Base-by-base conservation (phyloP, 805 yeast genomes). In the Suhomyces tanzawaensis region DNA sequence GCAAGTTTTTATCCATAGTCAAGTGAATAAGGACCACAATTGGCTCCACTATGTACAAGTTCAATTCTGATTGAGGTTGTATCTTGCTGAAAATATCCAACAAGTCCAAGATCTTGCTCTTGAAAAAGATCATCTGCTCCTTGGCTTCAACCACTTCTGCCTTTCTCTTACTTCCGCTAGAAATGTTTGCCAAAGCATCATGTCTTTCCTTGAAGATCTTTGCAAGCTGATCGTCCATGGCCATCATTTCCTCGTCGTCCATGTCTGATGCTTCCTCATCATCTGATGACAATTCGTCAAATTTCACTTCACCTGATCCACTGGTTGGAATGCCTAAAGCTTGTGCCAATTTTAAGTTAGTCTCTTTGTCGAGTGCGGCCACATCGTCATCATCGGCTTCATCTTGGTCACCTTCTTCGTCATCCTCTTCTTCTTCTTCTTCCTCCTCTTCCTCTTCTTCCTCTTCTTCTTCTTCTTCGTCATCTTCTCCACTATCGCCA, bases 221-320 rank as follows among this genome's bases (percentile, higher is more conserved):
- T 0, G 96, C 77, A 21, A 91, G 66, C 44, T 88, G 93, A 16
- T 74, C 85, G 56, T 91, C 98, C 51, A 91, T 76, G 15, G 90
- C 95, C 82, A 89, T 80, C 98, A 91, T 91, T 57, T 89, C 89
- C 51, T 90, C 96, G 60, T 90, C 97, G 43, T 90, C 95, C 95
- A 89, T 86, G 29, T 65, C 71, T 0, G 70, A 64, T 48, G 85
- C 95, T 36, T 81, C 85, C 19, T 75, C 81, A 19, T 71, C 77
- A 4, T 72, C 80, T 5, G 67, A 60, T 27, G 55, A 57, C 32
- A 68, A 45, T 16, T 64, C 74, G 11, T 60, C 64, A 41, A 59
- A 66, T 41, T 71, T 70, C 22, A 70, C 75, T 47, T 70, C 76
- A 6, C 75, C 79, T 52, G 57, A 50, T 14, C 57, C 50, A 7